Evolutionary conservation across 1,139 yeast genomes (phyloP).

Genomic region (Yamadazyma oceani): DNA sequence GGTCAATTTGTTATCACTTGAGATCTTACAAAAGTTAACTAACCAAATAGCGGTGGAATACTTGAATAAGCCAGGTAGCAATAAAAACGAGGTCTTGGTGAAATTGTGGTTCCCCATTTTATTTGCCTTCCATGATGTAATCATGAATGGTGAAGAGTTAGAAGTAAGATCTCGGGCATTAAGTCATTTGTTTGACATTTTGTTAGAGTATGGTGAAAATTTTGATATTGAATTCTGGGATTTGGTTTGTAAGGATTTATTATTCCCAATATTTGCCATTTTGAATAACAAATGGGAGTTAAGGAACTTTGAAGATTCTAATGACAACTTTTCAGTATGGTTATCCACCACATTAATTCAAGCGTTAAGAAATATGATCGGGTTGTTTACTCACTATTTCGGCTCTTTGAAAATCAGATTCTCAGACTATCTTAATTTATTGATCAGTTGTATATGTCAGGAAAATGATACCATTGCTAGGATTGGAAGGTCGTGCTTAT

Average conservation of each 20-base stretch:
- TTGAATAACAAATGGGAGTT: conserved; percentile 77
- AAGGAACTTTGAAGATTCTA: conserved; percentile 51
- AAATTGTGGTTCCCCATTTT: conserved; percentile 81
- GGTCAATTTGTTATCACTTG: conserved; percentile 76
- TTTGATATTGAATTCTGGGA: conserved; percentile 84
- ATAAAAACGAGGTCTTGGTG: conserved; percentile 38
- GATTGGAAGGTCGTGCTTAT: conserved; percentile 87
- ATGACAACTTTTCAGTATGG: conserved; percentile 91
- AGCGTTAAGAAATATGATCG: conserved; percentile 86
- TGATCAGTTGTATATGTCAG: conserved; percentile 89
- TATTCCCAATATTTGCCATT: conserved; percentile 88
- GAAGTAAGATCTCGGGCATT: conserved; percentile 92
- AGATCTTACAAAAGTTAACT: conserved; percentile 67
- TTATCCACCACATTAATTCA: conserved; percentile 93
- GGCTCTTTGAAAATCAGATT: conserved; percentile 69
- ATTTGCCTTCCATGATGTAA: conserved; percentile 80
- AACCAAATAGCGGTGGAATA: conserved; percentile 52
- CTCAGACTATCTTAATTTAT: conserved; percentile 71
- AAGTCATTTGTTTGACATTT: conserved; percentile 74
- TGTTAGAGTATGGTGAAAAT: conserved; percentile 75
- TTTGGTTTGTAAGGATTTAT: conserved; percentile 66
- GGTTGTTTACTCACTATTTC: conserved; percentile 79
- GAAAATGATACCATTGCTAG: conserved; percentile 96
- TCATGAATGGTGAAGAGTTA: conserved; percentile 90
- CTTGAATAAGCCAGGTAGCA: conserved; percentile 20